Evolutionary conservation across 2,329 filamentous ascomycete species (phyloP), one percentile per base, ranked within the genome.

Genomic region (Aspergillus ibericus): DNA sequence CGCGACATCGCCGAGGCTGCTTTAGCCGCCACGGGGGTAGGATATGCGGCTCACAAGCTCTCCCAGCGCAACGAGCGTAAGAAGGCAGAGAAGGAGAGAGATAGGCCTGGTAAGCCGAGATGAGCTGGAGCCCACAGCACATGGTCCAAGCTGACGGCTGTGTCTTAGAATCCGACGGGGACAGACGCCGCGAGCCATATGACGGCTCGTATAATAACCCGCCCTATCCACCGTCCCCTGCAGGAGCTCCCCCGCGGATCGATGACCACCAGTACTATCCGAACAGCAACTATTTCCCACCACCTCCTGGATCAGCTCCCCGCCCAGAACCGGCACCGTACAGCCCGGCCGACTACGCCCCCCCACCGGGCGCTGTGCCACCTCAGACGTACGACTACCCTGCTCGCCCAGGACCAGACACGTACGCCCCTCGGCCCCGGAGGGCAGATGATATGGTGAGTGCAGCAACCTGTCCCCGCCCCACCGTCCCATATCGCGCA

Each of bases 21-120:
- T 25, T 78, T 84, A 27, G 83, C 83, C 52, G 85, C 85, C 59
- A 83, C 82, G 53, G 83, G 81, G 18, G 82, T 82, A 52, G 84
- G 82, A 22, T 74, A 84, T 62, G 83, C 82, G 46, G 83, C 83
- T 15, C 81, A 85, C 67, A 83, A 86, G 67, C 80, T 82, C 65
- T 78, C 81, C 22, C 83, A 84, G 74, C 75, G 79, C 53, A 80
- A 82, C 59, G 82, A 86, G 64, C 81, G 81, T 52, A 85, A 82
- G 73, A 82, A 81, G 67, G 78, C 78, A 34, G 81, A 83, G 59
- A 80, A 78, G 64, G 81, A 82, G 56, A 72, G 77, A 63, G 77
- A 77, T 66, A 61, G 65, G 50, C 61, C 59, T n/a, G 77, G 82
- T 83, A 70, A 79, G 81, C 67, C 32, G 20, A 50, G 44, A 27